These are phyloP conservation scores for Escovopsis sp. DNA, from an alignment of 2,329 filamentous ascomycete genomes.

Conservation along the genomic window DNA sequence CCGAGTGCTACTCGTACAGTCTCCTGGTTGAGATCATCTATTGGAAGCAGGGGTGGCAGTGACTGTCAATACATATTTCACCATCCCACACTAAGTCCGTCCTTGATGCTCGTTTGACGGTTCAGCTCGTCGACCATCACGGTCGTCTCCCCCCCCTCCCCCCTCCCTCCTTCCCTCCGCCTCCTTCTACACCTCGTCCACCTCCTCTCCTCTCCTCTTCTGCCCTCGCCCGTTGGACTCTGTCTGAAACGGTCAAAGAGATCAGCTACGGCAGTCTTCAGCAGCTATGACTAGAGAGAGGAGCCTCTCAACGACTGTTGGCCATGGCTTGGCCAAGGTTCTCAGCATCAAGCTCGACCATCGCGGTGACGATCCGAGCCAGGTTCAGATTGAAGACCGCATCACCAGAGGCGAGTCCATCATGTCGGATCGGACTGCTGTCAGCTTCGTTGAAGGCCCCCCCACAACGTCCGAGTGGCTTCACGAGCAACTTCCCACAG, in stretches of 20 bases:
- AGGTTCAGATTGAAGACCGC: conserved; percentile 28
- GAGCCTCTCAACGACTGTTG: conserved; percentile 38
- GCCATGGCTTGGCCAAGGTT: conserved; percentile 60
- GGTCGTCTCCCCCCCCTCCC: neutral
- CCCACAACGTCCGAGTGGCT: conserved; percentile 66
- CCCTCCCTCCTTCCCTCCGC: neutral
- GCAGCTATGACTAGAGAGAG: conserved; percentile 18
- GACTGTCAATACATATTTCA: no score
- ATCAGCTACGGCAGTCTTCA: neutral
- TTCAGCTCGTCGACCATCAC: neutral
- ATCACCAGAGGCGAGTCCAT: conserved; percentile 67
- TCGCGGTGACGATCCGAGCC: conserved; percentile 22
- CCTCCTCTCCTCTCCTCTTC: conserved; percentile 1
- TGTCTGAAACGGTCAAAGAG: neutral
- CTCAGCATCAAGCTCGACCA: conserved; percentile 70
- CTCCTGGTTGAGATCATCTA: neutral
- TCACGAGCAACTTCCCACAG: conserved; percentile 43
- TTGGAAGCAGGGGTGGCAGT: neutral
- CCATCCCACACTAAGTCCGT: no score
- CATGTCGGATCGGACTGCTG: conserved; percentile 56
- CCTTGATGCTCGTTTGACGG: neutral
- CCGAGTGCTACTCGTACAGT: neutral
- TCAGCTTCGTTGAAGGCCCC: conserved; percentile 71
- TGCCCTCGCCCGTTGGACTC: neutral
- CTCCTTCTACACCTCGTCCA: neutral